Evolutionary conservation across 768 basidiomycete species (phyloP), one percentile per base, ranked within the genome.

Genomic region (button mushroom (Agaricus bisporus)): DNA sequence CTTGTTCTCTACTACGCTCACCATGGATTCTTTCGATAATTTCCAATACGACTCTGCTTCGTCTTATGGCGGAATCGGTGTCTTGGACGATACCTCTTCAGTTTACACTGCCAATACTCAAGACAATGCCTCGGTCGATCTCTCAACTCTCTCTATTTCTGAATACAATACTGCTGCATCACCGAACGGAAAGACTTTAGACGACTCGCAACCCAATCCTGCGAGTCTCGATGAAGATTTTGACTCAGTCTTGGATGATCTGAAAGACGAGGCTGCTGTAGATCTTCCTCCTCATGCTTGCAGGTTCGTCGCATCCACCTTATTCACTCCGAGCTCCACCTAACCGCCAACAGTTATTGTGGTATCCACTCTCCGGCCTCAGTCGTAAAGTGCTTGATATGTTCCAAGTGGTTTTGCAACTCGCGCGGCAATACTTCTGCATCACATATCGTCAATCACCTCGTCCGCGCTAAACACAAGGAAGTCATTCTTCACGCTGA

Each of bases 401-500:
- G 93, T 64, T 80, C 85, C 17, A 95, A 95, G 66, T 95, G 93
- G 93, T 99, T 99, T 68, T 99, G 97, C 76, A 99, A 99, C 67
- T 95, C 95, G 10, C 83, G 97, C 29, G 95, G 95, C 53, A 97
- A 97, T 64, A 97, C 95, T 4, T 97, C 95, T 1, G 94, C 95
- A 1, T 98, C 95, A 1, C 97, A 99, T 67, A 98, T 99, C 62
- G 95, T 99, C 60, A 98, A 98, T 69, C 97, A 99, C 72, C 82
- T 99, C 55, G 97, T 99, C 46, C 92, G 95, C 64, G 95, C 97
- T 28, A 98, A 98, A 72, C 97, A 99, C 74, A 98, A 98, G 73
- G 97, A 99, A 66, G 95, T 99, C 57, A 91, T 95, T 56, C 73
- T 99, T 28, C 97, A 99, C 64, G 88, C 90, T 48, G 95, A 98